Evolutionary conservation across 768 basidiomycete genomes (phyloP).

Genomic region (Tephrocybe sp.): DNA sequence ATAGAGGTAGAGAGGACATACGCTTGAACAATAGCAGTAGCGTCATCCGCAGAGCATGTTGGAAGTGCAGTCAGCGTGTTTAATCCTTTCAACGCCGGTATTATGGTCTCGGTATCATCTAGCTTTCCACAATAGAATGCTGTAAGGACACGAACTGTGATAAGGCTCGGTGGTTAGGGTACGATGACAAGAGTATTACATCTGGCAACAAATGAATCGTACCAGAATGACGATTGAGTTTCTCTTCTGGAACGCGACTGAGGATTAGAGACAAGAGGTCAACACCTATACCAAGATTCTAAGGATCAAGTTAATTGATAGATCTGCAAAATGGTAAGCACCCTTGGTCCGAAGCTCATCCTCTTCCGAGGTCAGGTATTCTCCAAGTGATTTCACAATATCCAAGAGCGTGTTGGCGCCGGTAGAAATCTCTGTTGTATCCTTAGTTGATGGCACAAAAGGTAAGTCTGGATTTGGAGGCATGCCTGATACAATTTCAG

Average conservation of each 20-base stretch:
- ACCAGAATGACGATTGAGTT: slow-evolving; percentile 83
- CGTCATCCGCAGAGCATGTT: slow-evolving; percentile 63
- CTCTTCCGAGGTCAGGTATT: slow-evolving; percentile 86
- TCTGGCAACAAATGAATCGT: slow-evolving; percentile 21
- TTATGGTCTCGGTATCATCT: slow-evolving; percentile 80
- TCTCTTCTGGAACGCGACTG: slow-evolving; percentile 52
- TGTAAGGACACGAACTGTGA: slow-evolving; percentile 84
- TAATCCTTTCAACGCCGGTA: slow-evolving; percentile 79
- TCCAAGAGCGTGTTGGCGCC: slow-evolving; percentile 62
- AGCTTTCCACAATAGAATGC: slow-evolving; percentile 85
- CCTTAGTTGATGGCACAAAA: slow-evolving; percentile 5
- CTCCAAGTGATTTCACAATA: slow-evolving; percentile 83
- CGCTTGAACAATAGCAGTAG: slow-evolving; percentile 63
- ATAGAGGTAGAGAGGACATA: slow-evolving; percentile 15
- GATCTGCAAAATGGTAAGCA: slow-evolving; percentile 25
- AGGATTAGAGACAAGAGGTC: slow-evolving; percentile 78
- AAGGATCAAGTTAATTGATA: slow-evolving; percentile 7
- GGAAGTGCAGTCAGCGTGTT: slow-evolving; percentile 61
- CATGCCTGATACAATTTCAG: slow-evolving; percentile 59
- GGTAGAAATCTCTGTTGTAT: slow-evolving; percentile 41
- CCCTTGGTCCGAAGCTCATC: slow-evolving; percentile 78
- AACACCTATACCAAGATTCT: slow-evolving; percentile 63
- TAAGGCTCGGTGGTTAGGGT: slow-evolving; percentile 8
- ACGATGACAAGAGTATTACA: slow-evolving; percentile 6
- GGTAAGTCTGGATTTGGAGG: slow-evolving; percentile 11